Evolutionary conservation across 2,329 filamentous ascomycete species (phyloP).

Genomic region (Apiospora rasikravindrae): DNA sequence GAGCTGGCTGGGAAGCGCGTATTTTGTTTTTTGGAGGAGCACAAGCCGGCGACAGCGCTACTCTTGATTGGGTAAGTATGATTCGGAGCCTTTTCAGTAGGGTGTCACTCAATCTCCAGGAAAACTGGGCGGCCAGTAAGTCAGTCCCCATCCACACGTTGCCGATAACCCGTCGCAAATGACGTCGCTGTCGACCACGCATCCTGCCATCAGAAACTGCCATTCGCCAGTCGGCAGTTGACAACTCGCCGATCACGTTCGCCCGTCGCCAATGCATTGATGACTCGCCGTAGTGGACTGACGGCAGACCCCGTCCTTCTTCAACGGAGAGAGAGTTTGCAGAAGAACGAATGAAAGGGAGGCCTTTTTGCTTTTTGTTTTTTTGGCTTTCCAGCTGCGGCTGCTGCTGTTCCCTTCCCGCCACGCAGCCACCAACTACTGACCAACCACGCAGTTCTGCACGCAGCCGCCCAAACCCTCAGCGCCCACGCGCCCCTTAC

Average conservation of each 20-base stretch:
- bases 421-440: background rate
- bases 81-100: background rate
- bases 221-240: background rate
- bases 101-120: constrained; percentile 9
- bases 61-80: constrained; percentile 1
- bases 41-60: background rate
- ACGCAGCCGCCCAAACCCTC: background rate
- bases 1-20: background rate
- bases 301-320: background rate
- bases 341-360: background rate
- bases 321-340: background rate
- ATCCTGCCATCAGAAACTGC: background rate
- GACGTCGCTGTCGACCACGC: constrained; percentile 2
- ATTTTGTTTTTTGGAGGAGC: background rate
- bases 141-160: constrained; percentile 2
- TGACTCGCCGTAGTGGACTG: background rate
- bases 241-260: background rate
- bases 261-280: constrained; percentile 2
- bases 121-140: constrained; percentile 6
- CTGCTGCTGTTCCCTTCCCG: constrained; percentile 8
- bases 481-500: background rate
- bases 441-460: background rate
- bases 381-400: constrained; percentile 3
- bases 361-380: background rate
- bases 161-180: constrained; percentile 5